A percentile compares a stretch with the other conserved stretches of the same genome.
phyloP scores from a whole-genome alignment of 345 rosid genomes.

The Syzygium grande region DNA sequence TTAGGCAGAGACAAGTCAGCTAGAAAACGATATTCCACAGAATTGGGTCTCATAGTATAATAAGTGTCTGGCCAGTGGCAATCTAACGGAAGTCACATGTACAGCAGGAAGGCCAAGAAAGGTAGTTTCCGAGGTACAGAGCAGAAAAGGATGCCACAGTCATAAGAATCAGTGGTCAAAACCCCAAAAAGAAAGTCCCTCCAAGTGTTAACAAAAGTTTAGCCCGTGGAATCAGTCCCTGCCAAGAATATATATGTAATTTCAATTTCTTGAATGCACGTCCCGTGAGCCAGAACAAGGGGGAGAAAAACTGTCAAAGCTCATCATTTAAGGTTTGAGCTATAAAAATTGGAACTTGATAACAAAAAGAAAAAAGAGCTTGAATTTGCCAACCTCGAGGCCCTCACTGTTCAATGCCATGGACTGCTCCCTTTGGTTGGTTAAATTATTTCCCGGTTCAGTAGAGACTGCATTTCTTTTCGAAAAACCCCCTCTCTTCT shows the following conservation, averaged over 20 bases:
- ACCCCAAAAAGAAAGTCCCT: slow-evolving; percentile 85
- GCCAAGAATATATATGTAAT: slow-evolving; percentile 16
- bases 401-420: slow-evolving; percentile 96
- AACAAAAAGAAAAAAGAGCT: background rate
- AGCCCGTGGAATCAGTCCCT: slow-evolving; percentile 93
- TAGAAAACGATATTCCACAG: background rate
- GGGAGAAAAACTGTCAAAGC: background rate
- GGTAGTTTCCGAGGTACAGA: slow-evolving; percentile 62
- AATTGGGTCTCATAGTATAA: background rate
- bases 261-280: background rate
- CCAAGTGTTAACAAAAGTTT: slow-evolving; percentile 72
- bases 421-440: slow-evolving; percentile 78
- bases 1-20: background rate
- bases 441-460: slow-evolving; percentile 42
- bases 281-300: background rate
- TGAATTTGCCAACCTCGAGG: slow-evolving; percentile 55
- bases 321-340: background rate
- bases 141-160: slow-evolving; percentile 64
- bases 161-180: slow-evolving; percentile 75
- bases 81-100: background rate
- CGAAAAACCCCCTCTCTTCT: slow-evolving; percentile 43
- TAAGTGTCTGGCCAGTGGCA: background rate
- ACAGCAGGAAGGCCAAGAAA: background rate
- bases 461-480: slow-evolving; percentile 63
- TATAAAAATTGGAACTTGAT: background rate